Conservation (phyloP, 306 rosid genomes). For the Vigna hirtella region DNA sequence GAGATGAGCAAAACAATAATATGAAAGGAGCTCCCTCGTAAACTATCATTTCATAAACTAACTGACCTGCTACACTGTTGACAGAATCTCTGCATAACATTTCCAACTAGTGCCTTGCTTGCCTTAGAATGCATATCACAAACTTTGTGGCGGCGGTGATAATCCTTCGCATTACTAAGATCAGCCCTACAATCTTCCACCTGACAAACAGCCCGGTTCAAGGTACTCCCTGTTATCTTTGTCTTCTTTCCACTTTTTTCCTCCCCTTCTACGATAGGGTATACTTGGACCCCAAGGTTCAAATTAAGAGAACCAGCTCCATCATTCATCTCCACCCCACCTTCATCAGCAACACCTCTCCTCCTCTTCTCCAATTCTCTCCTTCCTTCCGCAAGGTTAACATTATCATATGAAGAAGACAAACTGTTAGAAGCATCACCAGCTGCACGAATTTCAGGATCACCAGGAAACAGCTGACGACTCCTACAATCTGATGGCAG, state of each 20-base stretch:
- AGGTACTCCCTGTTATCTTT: constrained; percentile 62
- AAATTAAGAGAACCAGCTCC: constrained; percentile 69
- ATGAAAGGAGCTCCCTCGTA: constrained; percentile 19
- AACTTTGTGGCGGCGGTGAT: constrained; percentile 86
- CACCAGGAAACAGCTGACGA: constrained; percentile 63
- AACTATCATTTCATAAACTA: constrained; percentile 39
- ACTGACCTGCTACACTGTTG: constrained; percentile 98
- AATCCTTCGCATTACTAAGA: constrained; percentile 86
- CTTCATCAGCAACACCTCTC: constrained; percentile 55
- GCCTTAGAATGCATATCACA: constrained; percentile 93
- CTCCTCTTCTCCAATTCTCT: constrained; percentile 80
- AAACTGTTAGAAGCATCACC: constrained; percentile 61
- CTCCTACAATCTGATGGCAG: constrained; percentile 64
- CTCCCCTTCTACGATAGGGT: constrained; percentile 69
- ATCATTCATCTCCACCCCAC: constrained; percentile 58
- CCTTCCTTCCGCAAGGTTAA: constrained; percentile 54
- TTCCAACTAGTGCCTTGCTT: constrained; percentile 76
- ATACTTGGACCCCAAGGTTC: constrained; percentile 75
- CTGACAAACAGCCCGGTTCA: constrained; percentile 83
- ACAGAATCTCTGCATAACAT: constrained; percentile 89
- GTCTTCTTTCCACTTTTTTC: constrained; percentile 78
- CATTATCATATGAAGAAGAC: constrained; percentile 60
- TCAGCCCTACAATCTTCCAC: constrained; percentile 91
- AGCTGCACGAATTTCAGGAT: constrained; percentile 55
- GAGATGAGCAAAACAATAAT: constrained; percentile 9